Base-by-base conservation (phyloP, 208 protist species). In the Vickermania spadyakhi region DNA sequence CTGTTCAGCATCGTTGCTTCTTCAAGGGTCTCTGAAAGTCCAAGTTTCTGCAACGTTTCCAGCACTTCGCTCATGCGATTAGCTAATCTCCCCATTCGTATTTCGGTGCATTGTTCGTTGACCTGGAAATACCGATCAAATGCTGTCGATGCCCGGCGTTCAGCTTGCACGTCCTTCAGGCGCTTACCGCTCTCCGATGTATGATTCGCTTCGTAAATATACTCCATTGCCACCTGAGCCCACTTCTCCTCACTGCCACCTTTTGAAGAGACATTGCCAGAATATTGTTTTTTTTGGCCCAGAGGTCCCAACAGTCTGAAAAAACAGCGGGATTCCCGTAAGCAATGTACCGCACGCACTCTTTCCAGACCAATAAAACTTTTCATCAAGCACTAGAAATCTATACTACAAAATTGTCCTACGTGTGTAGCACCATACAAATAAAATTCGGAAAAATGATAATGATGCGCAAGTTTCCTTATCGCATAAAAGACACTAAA, bases 161-260 rank as follows among this genome's bases (percentile, higher is more conserved):
- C 85, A 41, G 68, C 63, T 27, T 83, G 67, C 31, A 95, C 81
- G 41, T 95, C 83, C 54, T 72, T 68, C 64, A 90, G 77, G 11
- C 85, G 75, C 69, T 95, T 95, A 3, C 80, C 66, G 5, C 69
- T 62, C 51, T 94, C 87, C 59, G 86, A 90, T 28, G 84, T 75
- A 63, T 89, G 87, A 22, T 81, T 80, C 68, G 86, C 83, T 49
- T 94, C 84, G 67, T 94, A 83, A 56, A 94, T 79, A 70, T 94
- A 94, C 71, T 91, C 81, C 81, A 94, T 89, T 36, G 79, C 82
- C 2, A 79, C 79, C 50, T 94, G 87, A 0, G 84, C 84, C 84
- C 84, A 94, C 70, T 91, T 91, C 72, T 94, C 87, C 7, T 94
- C 87, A 45, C 69, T 74, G 21, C 87, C 87, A 23, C 81, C 71